Percentiles rank a stretch among this genome's conserved stretches.
phyloP scores from a whole-genome alignment of 106 monocot species.

The Dendrobium chrysotoxum region DNA sequence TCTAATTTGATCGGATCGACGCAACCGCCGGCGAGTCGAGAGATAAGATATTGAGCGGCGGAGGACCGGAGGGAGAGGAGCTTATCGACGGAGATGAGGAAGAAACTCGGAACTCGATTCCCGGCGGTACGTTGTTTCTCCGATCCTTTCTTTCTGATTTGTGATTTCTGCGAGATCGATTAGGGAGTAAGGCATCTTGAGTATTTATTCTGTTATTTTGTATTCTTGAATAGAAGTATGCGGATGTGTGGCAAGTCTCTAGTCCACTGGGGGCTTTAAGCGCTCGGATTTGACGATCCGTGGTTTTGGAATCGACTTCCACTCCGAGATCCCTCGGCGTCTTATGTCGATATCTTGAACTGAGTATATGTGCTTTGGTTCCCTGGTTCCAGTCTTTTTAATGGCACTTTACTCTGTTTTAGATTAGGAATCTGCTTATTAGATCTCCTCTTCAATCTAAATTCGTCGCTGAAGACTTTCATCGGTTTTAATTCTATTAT shows the following conservation, averaged over 20 bases:
- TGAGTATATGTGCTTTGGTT: neutral
- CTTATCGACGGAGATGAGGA: slow-evolving; percentile 57
- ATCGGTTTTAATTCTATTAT: neutral
- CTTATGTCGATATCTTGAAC: neutral
- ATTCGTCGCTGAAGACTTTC: neutral
- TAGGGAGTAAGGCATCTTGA: neutral
- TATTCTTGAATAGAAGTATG: neutral
- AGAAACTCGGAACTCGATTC: slow-evolving; percentile 97
- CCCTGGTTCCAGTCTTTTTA: neutral
- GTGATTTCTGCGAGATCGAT: neutral
- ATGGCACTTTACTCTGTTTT: neutral
- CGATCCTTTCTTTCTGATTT: neutral
- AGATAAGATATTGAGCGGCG: neutral
- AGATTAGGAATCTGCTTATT: neutral
- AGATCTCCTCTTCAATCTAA: neutral
- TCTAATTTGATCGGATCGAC: neutral
- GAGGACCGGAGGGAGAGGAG: neutral
- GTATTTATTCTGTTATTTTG: too few species aligned
- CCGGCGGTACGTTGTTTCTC: slow-evolving; percentile 62
- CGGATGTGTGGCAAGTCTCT: neutral
- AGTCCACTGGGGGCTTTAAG: neutral
- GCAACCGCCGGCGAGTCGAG: neutral
- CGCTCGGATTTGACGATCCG: neutral
- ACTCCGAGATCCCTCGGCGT: neutral
- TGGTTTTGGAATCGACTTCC: neutral